These are phyloP conservation scores for Leonotis leonurus DNA, from an alignment of 257 asterid genomes.

Conservation along the genomic window DNA sequence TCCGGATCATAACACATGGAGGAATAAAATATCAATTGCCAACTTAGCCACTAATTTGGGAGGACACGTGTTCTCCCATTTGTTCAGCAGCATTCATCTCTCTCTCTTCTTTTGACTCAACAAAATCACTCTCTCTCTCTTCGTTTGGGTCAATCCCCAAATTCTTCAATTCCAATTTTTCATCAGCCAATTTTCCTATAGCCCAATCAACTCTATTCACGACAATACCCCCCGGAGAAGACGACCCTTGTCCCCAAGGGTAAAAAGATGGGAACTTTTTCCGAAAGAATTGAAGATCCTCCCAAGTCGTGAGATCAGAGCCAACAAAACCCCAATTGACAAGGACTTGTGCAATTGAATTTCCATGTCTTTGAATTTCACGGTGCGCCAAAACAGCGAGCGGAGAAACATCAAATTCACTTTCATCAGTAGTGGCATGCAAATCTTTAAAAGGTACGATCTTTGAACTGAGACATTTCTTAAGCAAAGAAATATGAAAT, in stretches of 20 bases:
- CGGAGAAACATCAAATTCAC: background rate
- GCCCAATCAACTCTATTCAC: too few species aligned
- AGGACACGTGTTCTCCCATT: too few species aligned
- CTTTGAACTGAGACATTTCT: background rate
- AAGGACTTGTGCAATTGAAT: background rate
- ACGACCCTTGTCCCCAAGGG: background rate
- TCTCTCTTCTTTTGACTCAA: too few species aligned
- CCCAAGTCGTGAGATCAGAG: background rate
- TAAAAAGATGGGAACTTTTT: background rate
- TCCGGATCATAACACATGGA: too few species aligned
- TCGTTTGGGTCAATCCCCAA: too few species aligned
- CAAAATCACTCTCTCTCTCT: too few species aligned
- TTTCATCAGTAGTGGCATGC: background rate
- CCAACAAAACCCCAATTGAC: background rate
- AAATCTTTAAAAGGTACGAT: background rate
- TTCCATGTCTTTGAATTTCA: background rate
- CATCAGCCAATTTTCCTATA: too few species aligned
- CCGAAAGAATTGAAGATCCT: background rate
- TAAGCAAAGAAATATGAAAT: background rate
- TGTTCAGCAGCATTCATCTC: too few species aligned
- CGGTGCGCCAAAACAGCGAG: background rate
- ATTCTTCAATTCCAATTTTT: too few species aligned
- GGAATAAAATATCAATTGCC: too few species aligned
- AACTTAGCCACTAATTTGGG: too few species aligned
- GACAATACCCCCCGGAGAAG: background rate